Base-by-base conservation (phyloP, 345 rosid species). In the Citrus medica region DNA sequence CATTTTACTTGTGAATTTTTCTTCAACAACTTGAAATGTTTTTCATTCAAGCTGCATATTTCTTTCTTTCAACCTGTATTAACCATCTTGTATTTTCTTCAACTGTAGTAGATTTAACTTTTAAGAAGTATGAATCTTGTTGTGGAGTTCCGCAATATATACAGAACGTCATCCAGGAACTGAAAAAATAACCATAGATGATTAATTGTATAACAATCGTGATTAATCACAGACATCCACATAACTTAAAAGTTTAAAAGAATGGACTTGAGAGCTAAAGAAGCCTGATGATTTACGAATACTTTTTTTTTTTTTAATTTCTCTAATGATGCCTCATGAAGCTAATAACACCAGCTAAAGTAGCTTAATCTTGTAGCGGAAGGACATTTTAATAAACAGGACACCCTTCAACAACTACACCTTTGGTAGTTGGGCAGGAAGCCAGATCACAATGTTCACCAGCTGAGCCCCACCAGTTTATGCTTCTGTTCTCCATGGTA, bases 371-470 rank as follows among this genome's bases (percentile, higher is more conserved):
- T 60, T 38, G 35, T 74, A 1, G 21, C 17, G 59, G 19, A 38
- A 25, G 7, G 38, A 70, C 55, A 46, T 30, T 69, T 69, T 79
- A 88, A 63, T 81, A 76, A 24, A 77, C 82, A 55, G 93, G 93
- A 81, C 92, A 87, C 1, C 86, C 93, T 38, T 88, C 81, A 77
- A 76, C 84, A 9, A 69, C 62, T 37, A 88, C n/a, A 0, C 88
- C 92, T 76, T 85, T 80, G 71, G 88, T 87, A 60, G 93, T 88
- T 65, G 91, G 90, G 84, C 91, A 87, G 22, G 85, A 14, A 71
- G 90, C 88, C 22, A 87, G 83, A 21, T 86, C 81, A 75, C 92
- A 90, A 2, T 84, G 85, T 77, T 90, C 92, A 25, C 89, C 88
- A 0, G 71, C 79, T 5, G 76, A 61, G 3, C 92, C 92, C 94